Percentiles rank a stretch among this genome's conserved stretches.
These are phyloP conservation scores for Bremia lactucae DNA, from an alignment of 352 stramenopile species.

Conservation along the genomic window DNA sequence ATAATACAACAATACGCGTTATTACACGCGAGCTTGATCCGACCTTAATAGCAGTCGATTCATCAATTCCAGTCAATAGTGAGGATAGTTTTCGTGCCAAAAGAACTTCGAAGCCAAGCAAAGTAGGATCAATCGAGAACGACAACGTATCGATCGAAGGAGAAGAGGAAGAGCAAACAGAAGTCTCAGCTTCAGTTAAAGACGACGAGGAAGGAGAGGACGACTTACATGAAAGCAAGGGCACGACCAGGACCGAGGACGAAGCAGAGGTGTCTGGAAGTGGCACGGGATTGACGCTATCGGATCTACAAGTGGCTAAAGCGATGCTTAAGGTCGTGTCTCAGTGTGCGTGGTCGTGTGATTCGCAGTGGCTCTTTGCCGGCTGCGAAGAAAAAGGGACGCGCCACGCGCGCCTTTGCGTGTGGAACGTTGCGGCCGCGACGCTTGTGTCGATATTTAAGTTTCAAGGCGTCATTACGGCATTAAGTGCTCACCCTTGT, in stretches of 20 bases:
- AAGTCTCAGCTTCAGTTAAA: slow-evolving; percentile 23
- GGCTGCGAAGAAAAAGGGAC: slow-evolving; percentile 62
- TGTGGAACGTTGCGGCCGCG: slow-evolving; percentile 56
- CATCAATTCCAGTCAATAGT: background rate
- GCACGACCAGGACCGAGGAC: slow-evolving; percentile 13
- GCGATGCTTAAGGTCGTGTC: slow-evolving; percentile 52
- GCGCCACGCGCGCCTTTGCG: slow-evolving; percentile 38
- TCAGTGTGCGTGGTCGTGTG: slow-evolving; percentile 52
- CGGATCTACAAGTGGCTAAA: slow-evolving; percentile 45
- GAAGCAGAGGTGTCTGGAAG: slow-evolving; percentile 2
- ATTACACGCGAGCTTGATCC: slow-evolving; percentile 73
- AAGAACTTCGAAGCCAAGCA: slow-evolving; percentile 13
- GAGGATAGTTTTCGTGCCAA: background rate
- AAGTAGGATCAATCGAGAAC: slow-evolving; percentile 25
- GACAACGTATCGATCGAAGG: slow-evolving; percentile 28
- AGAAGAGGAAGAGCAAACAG: slow-evolving; percentile 24
- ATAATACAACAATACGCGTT: slow-evolving; percentile 68
- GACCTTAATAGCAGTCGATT: slow-evolving; percentile 33
- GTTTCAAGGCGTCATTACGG: slow-evolving; percentile 49
- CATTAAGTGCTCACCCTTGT: slow-evolving; percentile 39
- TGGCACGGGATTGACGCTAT: slow-evolving; percentile 21
- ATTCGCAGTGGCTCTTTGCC: slow-evolving; percentile 46
- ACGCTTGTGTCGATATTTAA: slow-evolving; percentile 44
- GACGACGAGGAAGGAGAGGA: slow-evolving; percentile 27
- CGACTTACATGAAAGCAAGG: slow-evolving; percentile 16